These are phyloP conservation scores for Alternaria triticimaculans DNA, from an alignment of 2,329 filamentous ascomycete species.

Conservation along the genomic window DNA sequence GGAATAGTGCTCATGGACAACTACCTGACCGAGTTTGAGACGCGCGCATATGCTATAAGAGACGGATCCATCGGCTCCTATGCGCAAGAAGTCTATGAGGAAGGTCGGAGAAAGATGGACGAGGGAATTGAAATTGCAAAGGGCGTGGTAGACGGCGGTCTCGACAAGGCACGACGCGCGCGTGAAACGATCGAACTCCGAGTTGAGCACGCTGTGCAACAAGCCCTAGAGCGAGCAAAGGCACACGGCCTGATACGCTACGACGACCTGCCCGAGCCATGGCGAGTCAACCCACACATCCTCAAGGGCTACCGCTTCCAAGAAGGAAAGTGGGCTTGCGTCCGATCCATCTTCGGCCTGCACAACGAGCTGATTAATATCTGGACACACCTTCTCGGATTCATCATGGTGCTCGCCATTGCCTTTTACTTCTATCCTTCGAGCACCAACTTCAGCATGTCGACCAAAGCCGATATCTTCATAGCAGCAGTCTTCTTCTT, in stretches of 20 bases:
- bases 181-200: slow-evolving; percentile 66
- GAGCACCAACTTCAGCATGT: slow-evolving; percentile 83
- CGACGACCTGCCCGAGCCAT: slow-evolving; percentile 87
- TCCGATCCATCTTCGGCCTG: slow-evolving; percentile 80
- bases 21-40: slow-evolving; percentile 86
- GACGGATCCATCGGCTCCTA: slow-evolving; percentile 78
- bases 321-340: slow-evolving; percentile 87
- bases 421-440: slow-evolving; percentile 97
- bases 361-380: slow-evolving; percentile 98
- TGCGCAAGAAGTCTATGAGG: slow-evolving; percentile 75
- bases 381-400: slow-evolving; percentile 91
- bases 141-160: slow-evolving; percentile 78
- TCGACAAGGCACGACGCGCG: slow-evolving; percentile 82
- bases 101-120: slow-evolving; percentile 80
- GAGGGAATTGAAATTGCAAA: slow-evolving; percentile 76
- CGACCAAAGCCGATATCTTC: slow-evolving; percentile 85
- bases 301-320: slow-evolving; percentile 90
- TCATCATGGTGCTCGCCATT: slow-evolving; percentile 84
- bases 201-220: slow-evolving; percentile 83
- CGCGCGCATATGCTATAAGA: slow-evolving; percentile 77
- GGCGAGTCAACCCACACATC: slow-evolving; percentile 96
- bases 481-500: slow-evolving; percentile 96
- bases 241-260: slow-evolving; percentile 86
- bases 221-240: slow-evolving; percentile 75
- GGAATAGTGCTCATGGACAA: slow-evolving; percentile 85